These are phyloP conservation scores for Panicum hallii DNA, from an alignment of 202 grass and related monocot genomes.

Conservation along the genomic window DNA sequence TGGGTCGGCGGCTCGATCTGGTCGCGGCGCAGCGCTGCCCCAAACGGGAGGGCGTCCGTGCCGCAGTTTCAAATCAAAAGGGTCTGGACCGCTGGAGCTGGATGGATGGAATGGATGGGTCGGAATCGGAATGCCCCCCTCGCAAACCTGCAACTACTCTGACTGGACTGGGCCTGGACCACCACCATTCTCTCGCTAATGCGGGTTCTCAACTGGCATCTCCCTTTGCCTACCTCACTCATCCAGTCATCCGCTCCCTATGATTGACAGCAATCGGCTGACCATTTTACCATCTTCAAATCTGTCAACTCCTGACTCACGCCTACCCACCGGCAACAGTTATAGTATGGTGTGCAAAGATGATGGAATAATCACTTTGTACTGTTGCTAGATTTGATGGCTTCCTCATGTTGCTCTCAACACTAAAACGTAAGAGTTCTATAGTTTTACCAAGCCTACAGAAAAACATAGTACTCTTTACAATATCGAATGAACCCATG, in stretches of 20 bases:
- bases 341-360: background rate
- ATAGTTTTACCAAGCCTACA: too few species aligned
- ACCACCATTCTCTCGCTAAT: background rate
- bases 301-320: too few species aligned
- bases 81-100: background rate
- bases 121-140: too few species aligned
- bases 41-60: background rate
- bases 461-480: too few species aligned
- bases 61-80: slow-evolving; percentile 19
- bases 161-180: background rate
- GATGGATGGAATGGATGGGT: too few species aligned
- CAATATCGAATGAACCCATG: too few species aligned
- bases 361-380: background rate
- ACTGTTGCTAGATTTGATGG: background rate
- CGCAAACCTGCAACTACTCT: background rate
- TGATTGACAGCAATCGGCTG: background rate
- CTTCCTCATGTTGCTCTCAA: background rate
- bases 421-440: too few species aligned
- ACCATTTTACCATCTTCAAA: background rate
- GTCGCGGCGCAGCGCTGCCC: background rate
- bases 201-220: background rate
- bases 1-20: slow-evolving; percentile 8
- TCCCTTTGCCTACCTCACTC: background rate
- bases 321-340: too few species aligned
- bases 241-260: background rate